Conservation (phyloP, 805 yeast species). For the Kuraishia cidri region DNA sequence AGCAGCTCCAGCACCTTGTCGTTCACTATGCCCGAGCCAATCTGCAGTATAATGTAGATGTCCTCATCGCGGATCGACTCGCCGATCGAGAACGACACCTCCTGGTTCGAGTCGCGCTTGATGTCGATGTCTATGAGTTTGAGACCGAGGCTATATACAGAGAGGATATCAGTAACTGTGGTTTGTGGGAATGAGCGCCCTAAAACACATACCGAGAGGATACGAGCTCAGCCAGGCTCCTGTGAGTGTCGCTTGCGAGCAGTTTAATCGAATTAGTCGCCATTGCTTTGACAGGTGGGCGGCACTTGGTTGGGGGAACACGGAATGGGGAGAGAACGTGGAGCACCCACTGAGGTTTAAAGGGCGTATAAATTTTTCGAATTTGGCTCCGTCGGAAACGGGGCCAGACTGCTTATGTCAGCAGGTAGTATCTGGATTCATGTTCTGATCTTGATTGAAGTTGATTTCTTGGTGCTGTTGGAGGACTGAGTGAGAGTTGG, state of each 20-base stretch:
- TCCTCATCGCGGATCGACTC: slow-evolving; percentile 85
- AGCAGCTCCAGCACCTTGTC: slow-evolving; percentile 67
- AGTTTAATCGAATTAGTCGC: slow-evolving; percentile 65
- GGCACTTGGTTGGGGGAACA: too few species aligned
- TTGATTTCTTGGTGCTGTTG: too few species aligned
- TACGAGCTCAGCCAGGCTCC: slow-evolving; percentile 63
- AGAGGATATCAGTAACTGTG: background rate
- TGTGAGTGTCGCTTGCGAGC: slow-evolving; percentile 59
- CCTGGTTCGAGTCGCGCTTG: slow-evolving; percentile 62
- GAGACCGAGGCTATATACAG: slow-evolving; percentile 39
- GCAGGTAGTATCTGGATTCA: too few species aligned
- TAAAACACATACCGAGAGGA: slow-evolving; percentile 24
- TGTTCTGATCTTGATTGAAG: too few species aligned
- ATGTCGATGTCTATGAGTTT: slow-evolving; percentile 53
- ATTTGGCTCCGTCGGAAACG: too few species aligned
- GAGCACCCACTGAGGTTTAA: too few species aligned
- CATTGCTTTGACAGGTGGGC: slow-evolving; percentile 27
- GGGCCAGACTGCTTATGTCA: too few species aligned
- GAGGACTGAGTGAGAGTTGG: too few species aligned
- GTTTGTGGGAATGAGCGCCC: background rate
- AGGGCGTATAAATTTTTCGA: too few species aligned
- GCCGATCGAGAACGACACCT: slow-evolving; percentile 68
- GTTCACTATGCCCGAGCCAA: slow-evolving; percentile 71
- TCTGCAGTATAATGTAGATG: slow-evolving; percentile 69
- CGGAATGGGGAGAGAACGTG: too few species aligned